Percentiles rank a stretch among this genome's conserved stretches.
Conservation (phyloP, 352 stramenopile species). For the Blastocystis sp. region DNA sequence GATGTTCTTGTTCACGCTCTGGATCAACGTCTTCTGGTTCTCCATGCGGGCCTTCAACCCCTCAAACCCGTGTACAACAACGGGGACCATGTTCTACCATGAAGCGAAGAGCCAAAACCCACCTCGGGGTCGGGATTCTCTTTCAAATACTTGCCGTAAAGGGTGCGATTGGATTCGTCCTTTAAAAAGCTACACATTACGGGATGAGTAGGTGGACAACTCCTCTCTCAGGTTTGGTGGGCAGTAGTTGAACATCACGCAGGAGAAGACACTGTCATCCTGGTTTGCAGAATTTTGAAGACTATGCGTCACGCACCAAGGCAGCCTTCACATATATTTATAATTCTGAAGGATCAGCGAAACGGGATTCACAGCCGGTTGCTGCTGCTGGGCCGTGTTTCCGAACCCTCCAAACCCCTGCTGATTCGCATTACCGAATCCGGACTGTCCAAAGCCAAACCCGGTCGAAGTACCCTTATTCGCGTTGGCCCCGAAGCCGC, state of each 20-base stretch:
- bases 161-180: constrained; percentile 17
- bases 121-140: constrained; percentile 62
- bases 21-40: constrained; percentile 23
- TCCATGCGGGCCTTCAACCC: constrained; percentile 35
- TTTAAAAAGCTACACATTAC: constrained; percentile 13
- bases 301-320: not conserved
- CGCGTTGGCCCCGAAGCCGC: not conserved
- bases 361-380: constrained; percentile 33
- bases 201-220: not conserved
- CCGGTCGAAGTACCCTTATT: not conserved
- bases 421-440: not conserved
- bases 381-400: not conserved
- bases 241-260: constrained; percentile 62
- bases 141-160: constrained; percentile 45
- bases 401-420: not conserved
- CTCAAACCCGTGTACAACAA: constrained; percentile 51
- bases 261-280: constrained; percentile 50
- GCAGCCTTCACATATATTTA: constrained; percentile 59
- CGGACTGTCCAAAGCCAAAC: not conserved
- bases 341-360: constrained; percentile 45
- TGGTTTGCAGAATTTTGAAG: constrained; percentile 15
- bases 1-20: constrained; percentile 13
- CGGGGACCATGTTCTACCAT: constrained; percentile 52
- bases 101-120: not conserved
- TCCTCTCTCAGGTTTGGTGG: constrained; percentile 35